Evolutionary conservation across 1,284 basidiomycete species (phyloP).

Genomic region (Porodaedalea pini): DNA sequence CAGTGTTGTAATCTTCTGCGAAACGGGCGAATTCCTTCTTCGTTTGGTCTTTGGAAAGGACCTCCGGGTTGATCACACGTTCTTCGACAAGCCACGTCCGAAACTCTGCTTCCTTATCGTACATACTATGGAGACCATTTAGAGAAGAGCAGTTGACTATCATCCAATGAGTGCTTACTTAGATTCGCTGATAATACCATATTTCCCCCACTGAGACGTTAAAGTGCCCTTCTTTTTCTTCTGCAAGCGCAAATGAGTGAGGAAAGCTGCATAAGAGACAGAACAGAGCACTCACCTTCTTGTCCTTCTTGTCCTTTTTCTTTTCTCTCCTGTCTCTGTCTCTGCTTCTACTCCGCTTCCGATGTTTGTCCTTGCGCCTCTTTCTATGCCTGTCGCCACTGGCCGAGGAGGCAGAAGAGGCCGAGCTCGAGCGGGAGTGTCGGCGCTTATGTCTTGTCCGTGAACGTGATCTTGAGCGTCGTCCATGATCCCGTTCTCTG

Average conservation of each 20-base stretch:
- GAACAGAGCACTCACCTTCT: slow-evolving; percentile 34
- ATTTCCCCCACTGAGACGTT: slow-evolving; percentile 79
- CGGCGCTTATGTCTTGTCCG: slow-evolving; percentile 19
- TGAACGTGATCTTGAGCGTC: slow-evolving; percentile 31
- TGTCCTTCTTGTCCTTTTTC: slow-evolving; percentile 63
- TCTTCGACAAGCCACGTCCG: slow-evolving; percentile 89
- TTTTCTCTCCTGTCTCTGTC: slow-evolving; percentile 55
- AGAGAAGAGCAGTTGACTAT: background rate
- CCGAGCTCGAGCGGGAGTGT: slow-evolving; percentile 21
- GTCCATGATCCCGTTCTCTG: slow-evolving; percentile 20
- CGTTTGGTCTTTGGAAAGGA: slow-evolving; percentile 75
- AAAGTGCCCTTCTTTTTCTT: slow-evolving; percentile 56
- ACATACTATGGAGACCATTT: slow-evolving; percentile 47
- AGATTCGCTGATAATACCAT: slow-evolving; percentile 77
- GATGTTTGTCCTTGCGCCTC: slow-evolving; percentile 42
- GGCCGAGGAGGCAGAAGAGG: slow-evolving; percentile 24
- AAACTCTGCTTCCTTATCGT: slow-evolving; percentile 79
- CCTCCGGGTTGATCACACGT: slow-evolving; percentile 83
- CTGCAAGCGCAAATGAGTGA: slow-evolving; percentile 31
- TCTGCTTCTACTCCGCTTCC: slow-evolving; percentile 37
- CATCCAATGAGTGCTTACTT: slow-evolving; percentile 54
- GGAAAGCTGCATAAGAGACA: background rate
- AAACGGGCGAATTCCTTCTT: slow-evolving; percentile 80
- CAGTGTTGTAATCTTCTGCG: slow-evolving; percentile 87
- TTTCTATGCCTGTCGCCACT: slow-evolving; percentile 40